Base-by-base conservation (phyloP, 768 basidiomycete species). In the Auricularia heimuer region DNA sequence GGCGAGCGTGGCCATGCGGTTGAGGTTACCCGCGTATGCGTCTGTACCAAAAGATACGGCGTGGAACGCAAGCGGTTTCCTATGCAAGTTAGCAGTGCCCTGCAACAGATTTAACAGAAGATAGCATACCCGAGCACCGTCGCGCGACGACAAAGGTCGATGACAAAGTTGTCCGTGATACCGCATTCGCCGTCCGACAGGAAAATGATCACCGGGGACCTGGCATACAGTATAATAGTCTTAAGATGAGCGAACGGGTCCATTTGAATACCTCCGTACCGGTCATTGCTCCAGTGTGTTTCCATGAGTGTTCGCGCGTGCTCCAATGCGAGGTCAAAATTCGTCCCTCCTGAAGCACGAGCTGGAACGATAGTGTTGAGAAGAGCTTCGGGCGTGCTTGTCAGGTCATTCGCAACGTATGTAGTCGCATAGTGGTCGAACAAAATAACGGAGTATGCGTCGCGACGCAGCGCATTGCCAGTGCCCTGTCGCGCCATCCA, bases 1-100 rank as follows among this genome's bases (percentile, higher is more conserved):
- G 0, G 85, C 84, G n/a, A 85, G 77, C 3, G 78, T 70, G 1
- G 79, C 77, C 85, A 86, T 86, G 18, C 78, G 74, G 34, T 76
- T 75, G 29, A 87, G 72, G 14, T 58, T 54, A 68, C 66, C 4
- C 6, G 51, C 47, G 67, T 69, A 7, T 54, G 69, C 42, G 6
- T 73, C 68, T 1, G 73, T 72, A 3, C 83, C 85, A 51, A 86
- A 86, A 0, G 81, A 78, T 21, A 86, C 81, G 0, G 84, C 71
- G 56, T 86, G 85, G 68, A 86, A 82, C 0, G 84, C 83, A 1
- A 84, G 73, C 0, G 83, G 73, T 73, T 82, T 82, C 8, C 85
- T 86, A 39, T 8, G 14, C 7, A 35, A 14, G 54, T 24, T 24
- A 54, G 29, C 2, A 24, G 47, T 58, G 24, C 66, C 7, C n/a